Evolutionary conservation across 2,329 filamentous ascomycete genomes (phyloP).

Genomic region (Sporothrix schenckii): DNA sequence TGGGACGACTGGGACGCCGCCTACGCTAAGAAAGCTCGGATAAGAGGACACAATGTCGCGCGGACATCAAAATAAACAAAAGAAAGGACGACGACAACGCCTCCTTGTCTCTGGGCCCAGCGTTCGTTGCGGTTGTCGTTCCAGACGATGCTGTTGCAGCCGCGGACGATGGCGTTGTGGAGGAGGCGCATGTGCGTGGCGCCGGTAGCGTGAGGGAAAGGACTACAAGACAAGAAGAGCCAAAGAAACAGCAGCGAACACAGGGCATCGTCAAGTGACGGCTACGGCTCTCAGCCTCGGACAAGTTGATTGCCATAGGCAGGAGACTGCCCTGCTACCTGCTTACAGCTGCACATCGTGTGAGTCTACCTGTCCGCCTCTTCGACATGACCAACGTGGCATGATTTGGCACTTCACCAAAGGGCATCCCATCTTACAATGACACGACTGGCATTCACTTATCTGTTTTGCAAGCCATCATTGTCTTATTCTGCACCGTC

Average conservation of each 20-base stretch:
- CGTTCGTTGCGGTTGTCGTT: slow-evolving; percentile 55
- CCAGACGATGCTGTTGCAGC: slow-evolving; percentile 65
- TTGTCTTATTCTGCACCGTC: neutral
- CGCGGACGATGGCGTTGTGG: slow-evolving; percentile 65
- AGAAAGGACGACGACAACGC: slow-evolving; percentile 36
- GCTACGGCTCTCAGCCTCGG: too few relatives aligned
- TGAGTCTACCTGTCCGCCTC: neutral
- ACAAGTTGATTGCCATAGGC: too few relatives aligned
- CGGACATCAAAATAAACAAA: neutral
- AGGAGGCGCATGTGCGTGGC: slow-evolving; percentile 64
- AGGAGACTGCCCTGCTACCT: too few relatives aligned
- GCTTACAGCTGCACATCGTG: neutral
- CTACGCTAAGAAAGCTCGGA: neutral
- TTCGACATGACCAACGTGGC: slow-evolving; percentile 3
- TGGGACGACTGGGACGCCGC: neutral
- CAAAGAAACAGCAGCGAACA: too few relatives aligned
- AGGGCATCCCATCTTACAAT: neutral
- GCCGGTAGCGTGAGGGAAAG: slow-evolving; percentile 42
- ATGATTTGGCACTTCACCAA: slow-evolving; percentile 6
- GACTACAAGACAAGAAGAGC: too few relatives aligned
- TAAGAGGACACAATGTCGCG: neutral
- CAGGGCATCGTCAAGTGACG: too few relatives aligned
- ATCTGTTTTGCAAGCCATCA: neutral
- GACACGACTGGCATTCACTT: neutral
- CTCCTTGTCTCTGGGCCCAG: slow-evolving; percentile 51